Evolutionary conservation across 495 filamentous ascomycete genomes (phyloP).

Genomic region (Neurospora terricola): DNA sequence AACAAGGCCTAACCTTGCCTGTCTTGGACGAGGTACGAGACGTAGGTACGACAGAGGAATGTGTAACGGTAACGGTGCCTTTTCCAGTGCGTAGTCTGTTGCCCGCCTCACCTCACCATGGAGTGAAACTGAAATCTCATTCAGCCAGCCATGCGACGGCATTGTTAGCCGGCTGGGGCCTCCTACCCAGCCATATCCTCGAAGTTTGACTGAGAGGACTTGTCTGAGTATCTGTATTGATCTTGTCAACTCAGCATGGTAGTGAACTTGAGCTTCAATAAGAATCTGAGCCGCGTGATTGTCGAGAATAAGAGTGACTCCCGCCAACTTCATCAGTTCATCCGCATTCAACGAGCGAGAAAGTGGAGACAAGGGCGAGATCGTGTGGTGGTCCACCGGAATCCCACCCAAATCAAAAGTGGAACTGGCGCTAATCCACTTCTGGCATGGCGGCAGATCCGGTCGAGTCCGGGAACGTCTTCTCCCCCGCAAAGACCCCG

Average conservation of each 20-base stretch:
- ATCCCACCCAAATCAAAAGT: neutral
- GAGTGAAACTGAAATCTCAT: neutral
- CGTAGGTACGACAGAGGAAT: neutral
- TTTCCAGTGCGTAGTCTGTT: neutral
- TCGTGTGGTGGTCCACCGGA: neutral
- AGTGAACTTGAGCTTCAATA: neutral
- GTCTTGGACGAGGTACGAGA: neutral
- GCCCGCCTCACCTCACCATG: neutral
- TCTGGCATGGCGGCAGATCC: neutral
- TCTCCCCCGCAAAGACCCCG: neutral
- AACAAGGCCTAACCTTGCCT: neutral
- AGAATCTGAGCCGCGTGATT: neutral
- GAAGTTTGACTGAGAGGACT: neutral
- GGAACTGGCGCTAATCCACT: neutral
- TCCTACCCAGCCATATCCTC: neutral
- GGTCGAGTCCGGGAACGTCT: neutral
- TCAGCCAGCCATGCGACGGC: neutral
- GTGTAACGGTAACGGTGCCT: neutral
- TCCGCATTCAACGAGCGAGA: neutral
- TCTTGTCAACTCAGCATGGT: neutral
- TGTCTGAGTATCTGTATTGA: neutral
- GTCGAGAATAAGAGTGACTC: neutral
- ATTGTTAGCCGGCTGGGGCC: neutral
- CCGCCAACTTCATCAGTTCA: neutral
- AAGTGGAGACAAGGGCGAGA: neutral